A percentile compares a stretch with the other conserved stretches of the same genome.
These are phyloP conservation scores for Pistacia atlantica DNA, from an alignment of 345 rosid genomes.

Conservation along the genomic window DNA sequence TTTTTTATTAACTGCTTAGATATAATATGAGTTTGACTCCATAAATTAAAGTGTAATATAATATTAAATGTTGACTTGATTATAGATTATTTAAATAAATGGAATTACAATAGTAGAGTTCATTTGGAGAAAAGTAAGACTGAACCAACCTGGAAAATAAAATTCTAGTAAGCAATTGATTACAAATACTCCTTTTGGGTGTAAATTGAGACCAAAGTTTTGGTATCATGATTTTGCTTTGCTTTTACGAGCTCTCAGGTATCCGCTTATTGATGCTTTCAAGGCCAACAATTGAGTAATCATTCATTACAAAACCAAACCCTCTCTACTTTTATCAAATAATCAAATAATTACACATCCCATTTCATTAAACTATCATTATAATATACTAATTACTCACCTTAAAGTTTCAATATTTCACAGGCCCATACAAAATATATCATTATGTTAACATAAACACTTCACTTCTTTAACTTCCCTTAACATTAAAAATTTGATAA, in stretches of 20 bases:
- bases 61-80: not conserved
- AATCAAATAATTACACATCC: too few relatives aligned
- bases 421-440: too few relatives aligned
- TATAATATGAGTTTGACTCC: too few relatives aligned
- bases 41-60: not conserved
- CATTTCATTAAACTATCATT: too few relatives aligned
- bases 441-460: too few relatives aligned
- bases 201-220: not conserved
- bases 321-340: not conserved
- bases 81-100: not conserved
- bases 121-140: not conserved
- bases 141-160: not conserved
- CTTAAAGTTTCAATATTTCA: too few relatives aligned
- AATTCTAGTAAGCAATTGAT: slow-evolving; percentile 7
- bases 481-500: too few relatives aligned
- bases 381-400: not conserved
- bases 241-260: not conserved
- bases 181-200: not conserved
- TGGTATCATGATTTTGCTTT: slow-evolving; percentile 1
- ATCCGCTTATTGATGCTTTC: not conserved
- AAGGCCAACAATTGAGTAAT: slow-evolving; percentile 18
- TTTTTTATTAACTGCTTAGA: too few relatives aligned
- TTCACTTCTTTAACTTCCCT: too few relatives aligned
- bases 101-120: too few relatives aligned
- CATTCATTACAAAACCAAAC: not conserved